These are phyloP conservation scores for Camelina laxa DNA, from an alignment of 345 rosid species.

Conservation along the genomic window DNA sequence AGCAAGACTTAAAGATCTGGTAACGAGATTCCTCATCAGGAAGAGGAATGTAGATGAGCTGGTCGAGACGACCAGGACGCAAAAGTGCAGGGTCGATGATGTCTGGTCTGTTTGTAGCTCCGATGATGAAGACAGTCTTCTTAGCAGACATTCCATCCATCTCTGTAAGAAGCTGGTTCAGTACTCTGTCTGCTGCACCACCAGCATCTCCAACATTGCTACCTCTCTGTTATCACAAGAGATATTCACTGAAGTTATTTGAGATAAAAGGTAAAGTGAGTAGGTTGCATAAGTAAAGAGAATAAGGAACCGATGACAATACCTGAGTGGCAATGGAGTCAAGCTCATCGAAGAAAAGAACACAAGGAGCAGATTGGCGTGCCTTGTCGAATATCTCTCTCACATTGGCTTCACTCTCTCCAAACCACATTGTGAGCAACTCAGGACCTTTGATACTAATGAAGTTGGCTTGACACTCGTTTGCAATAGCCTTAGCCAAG, in stretches of 20 bases:
- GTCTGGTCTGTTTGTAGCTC: constrained; percentile 75
- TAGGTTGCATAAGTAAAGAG: not conserved
- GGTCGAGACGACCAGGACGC: constrained; percentile 71
- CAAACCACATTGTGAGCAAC: constrained; percentile 81
- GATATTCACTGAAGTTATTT: not conserved
- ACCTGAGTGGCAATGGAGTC: constrained; percentile 85
- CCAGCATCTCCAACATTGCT: constrained; percentile 69
- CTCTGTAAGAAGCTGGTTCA: constrained; percentile 75
- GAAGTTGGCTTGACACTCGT: constrained; percentile 76
- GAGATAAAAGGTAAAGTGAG: not conserved
- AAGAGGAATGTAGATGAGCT: constrained; percentile 72
- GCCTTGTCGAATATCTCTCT: constrained; percentile 79
- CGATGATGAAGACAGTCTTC: constrained; percentile 70
- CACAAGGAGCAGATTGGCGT: constrained; percentile 72
- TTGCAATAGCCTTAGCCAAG: constrained; percentile 72
- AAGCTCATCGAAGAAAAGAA: constrained; percentile 80
- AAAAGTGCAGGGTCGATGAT: constrained; percentile 59
- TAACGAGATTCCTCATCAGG: constrained; percentile 70
- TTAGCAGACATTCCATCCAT: constrained; percentile 81
- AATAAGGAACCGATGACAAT: not conserved
- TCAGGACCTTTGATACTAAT: constrained; percentile 77
- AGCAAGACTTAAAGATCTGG: constrained; percentile 63
- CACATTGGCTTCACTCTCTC: constrained; percentile 81
- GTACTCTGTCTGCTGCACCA: constrained; percentile 71
- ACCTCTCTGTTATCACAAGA: constrained; percentile 53